phyloP scores from a whole-genome alignment of 2,329 filamentous ascomycete genomes.

The Plectosphaerella plurivora region DNA sequence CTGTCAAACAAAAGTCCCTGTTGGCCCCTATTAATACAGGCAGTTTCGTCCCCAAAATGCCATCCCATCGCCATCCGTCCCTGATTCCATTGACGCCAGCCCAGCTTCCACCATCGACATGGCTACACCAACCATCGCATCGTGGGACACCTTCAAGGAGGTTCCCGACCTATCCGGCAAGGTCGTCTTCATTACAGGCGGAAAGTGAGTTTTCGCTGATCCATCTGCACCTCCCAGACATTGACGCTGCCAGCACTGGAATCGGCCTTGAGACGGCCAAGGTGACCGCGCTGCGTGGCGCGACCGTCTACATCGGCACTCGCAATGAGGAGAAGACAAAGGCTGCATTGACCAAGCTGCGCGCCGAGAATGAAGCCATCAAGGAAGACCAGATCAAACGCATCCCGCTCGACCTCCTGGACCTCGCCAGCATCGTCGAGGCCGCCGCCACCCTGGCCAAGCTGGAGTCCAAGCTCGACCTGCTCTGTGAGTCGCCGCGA shows the following conservation, averaged over 20 bases:
- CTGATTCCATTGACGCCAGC: too few relatives aligned
- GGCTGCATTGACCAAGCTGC: constrained; percentile 5
- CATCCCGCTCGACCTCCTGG: constrained; percentile 17
- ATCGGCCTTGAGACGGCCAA: constrained; percentile 18
- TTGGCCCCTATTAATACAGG: too few relatives aligned
- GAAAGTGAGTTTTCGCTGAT: constrained; percentile 11
- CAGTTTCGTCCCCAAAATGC: too few relatives aligned
- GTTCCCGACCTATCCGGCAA: constrained; percentile 17
- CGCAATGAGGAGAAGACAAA: constrained; percentile 15
- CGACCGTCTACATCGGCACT: constrained; percentile 19
- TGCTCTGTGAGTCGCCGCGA: constrained; percentile 14
- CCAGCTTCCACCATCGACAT: too few relatives aligned
- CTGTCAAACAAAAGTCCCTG: too few relatives aligned
- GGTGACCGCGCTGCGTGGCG: constrained; percentile 16
- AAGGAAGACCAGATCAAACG: constrained; percentile 7
- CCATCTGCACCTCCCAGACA: neutral
- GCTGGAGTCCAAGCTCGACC: constrained; percentile 17
- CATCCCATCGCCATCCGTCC: too few relatives aligned
- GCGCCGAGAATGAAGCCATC: constrained; percentile 7
- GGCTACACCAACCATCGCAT: neutral
- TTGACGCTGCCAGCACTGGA: constrained; percentile 11
- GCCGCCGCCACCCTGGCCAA: constrained; percentile 14
- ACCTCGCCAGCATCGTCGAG: constrained; percentile 12
- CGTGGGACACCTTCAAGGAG: constrained; percentile 11
- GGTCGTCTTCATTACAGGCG: constrained; percentile 19